Percentiles rank a stretch among this genome's conserved stretches.
phyloP scores from a whole-genome alignment of 208 protist genomes.

The Crithidia bombi region DNA sequence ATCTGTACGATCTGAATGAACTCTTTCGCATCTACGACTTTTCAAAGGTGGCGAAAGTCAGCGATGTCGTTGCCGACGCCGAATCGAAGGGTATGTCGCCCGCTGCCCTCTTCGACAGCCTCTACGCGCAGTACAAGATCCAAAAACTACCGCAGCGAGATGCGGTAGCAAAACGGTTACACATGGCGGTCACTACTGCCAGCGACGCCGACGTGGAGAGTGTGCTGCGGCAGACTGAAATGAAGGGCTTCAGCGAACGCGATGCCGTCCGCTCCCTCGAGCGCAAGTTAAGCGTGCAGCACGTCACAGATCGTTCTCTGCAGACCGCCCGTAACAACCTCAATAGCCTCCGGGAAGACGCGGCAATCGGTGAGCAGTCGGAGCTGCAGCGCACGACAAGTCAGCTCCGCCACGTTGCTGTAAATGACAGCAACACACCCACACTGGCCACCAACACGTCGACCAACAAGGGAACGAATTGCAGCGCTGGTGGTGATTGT shows the following conservation, averaged over 20 bases:
- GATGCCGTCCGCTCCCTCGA: conserved; percentile 46
- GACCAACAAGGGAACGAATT: not conserved
- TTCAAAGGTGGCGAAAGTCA: conserved; percentile 46
- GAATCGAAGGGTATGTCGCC: conserved; percentile 30
- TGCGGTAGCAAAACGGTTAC: conserved; percentile 29
- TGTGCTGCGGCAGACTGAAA: conserved; percentile 46
- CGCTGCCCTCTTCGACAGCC: conserved; percentile 40
- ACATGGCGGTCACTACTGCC: conserved; percentile 37
- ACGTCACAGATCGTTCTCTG: conserved; percentile 1
- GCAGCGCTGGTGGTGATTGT: not conserved
- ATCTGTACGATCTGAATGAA: conserved; percentile 52
- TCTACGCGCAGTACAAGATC: conserved; percentile 48
- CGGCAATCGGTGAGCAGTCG: not conserved
- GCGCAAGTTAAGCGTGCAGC: conserved; percentile 23
- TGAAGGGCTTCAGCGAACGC: conserved; percentile 42
- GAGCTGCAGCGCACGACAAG: conserved; percentile 12
- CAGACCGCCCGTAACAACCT: not conserved
- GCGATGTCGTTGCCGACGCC: conserved; percentile 27
- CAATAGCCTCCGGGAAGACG: not conserved
- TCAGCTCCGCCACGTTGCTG: conserved; percentile 21
- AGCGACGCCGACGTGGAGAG: conserved; percentile 45
- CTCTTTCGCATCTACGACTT: conserved; percentile 65
- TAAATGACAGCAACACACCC: conserved; percentile 9
- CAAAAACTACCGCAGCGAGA: conserved; percentile 46
- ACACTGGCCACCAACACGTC: not conserved